A percentile compares a stretch with the other conserved stretches of the same genome.
These are phyloP conservation scores for Vigna unguiculata DNA, from an alignment of 306 rosid species.

Conservation along the genomic window DNA sequence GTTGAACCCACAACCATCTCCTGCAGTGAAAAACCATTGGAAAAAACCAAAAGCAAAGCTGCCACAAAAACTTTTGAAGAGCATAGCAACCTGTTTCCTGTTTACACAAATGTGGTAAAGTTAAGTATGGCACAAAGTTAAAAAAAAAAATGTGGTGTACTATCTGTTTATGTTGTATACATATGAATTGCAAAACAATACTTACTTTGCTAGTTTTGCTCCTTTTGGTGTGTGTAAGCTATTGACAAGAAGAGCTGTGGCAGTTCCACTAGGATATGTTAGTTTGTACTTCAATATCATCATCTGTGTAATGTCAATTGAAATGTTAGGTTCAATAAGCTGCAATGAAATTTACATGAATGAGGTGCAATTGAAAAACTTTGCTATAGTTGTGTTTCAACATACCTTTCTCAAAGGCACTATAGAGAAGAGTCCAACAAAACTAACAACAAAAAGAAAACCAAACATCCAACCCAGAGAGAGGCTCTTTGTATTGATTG, in stretches of 20 bases:
- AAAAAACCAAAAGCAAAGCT: slow-evolving; percentile 67
- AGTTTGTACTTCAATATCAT: slow-evolving; percentile 79
- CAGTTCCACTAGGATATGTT: slow-evolving; percentile 87
- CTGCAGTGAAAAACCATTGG: slow-evolving; percentile 78
- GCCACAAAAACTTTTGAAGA: slow-evolving; percentile 67
- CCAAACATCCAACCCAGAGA: slow-evolving; percentile 77
- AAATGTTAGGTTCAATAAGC: slow-evolving; percentile 8
- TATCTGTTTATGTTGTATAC: neutral
- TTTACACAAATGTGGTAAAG: neutral
- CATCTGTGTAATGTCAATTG: slow-evolving; percentile 47
- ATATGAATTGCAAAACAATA: neutral
- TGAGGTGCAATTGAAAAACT: neutral
- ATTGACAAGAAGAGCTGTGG: slow-evolving; percentile 82
- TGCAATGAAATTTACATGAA: neutral
- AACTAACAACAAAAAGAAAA: slow-evolving; percentile 74
- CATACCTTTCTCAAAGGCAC: slow-evolving; percentile 78
- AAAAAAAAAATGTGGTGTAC: neutral
- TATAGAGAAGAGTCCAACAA: slow-evolving; percentile 77
- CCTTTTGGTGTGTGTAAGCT: slow-evolving; percentile 87
- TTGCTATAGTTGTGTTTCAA: neutral
- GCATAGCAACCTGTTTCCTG: slow-evolving; percentile 72
- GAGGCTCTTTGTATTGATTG: slow-evolving; percentile 60
- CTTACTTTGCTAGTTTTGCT: slow-evolving; percentile 79
- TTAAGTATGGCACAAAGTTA: neutral
- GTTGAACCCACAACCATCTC: slow-evolving; percentile 68